phyloP scores from a whole-genome alignment of 371 early-diverging fungal genomes.

The Gilbertella persicaria region DNA sequence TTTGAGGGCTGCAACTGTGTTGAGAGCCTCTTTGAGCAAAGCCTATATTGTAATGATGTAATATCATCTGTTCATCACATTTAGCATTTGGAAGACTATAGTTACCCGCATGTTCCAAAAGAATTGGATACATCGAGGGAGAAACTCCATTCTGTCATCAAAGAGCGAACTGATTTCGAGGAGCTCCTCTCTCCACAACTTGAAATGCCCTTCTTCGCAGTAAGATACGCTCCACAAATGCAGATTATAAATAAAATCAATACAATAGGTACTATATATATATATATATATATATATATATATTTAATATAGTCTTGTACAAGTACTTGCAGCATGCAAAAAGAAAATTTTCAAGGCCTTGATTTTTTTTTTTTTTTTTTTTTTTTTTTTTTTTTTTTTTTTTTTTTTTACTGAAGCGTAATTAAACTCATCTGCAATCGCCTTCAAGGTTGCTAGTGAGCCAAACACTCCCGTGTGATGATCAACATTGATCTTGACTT shows the following conservation, averaged over 20 bases:
- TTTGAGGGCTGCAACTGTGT: conserved; percentile 8
- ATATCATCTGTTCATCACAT: conserved; percentile 7
- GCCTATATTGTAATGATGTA: conserved; percentile 7
- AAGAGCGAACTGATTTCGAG: not conserved
- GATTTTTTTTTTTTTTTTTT: too few relatives aligned
- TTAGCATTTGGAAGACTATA: conserved; percentile 6
- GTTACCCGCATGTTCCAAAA: conserved; percentile 1
- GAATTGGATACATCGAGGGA: conserved; percentile 2
- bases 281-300: not conserved
- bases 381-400: too few relatives aligned
- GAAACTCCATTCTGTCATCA: not conserved
- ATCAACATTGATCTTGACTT: conserved; percentile 1
- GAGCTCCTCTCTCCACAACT: conserved; percentile 3
- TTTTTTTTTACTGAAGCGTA: not conserved
- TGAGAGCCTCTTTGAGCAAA: conserved; percentile 4
- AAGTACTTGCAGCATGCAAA: conserved; percentile 1
- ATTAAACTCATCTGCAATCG: conserved; percentile 3
- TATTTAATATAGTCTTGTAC: conserved; percentile 2
- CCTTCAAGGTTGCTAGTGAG: conserved; percentile 1
- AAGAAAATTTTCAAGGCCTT: not conserved
- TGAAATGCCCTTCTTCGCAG: not conserved
- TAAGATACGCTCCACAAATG: not conserved
- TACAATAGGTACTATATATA: not conserved
- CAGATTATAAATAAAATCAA: not conserved
- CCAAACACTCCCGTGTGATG: conserved; percentile 4